Conservation (phyloP, 345 rosid genomes). For the Orychophragmus violaceus region DNA sequence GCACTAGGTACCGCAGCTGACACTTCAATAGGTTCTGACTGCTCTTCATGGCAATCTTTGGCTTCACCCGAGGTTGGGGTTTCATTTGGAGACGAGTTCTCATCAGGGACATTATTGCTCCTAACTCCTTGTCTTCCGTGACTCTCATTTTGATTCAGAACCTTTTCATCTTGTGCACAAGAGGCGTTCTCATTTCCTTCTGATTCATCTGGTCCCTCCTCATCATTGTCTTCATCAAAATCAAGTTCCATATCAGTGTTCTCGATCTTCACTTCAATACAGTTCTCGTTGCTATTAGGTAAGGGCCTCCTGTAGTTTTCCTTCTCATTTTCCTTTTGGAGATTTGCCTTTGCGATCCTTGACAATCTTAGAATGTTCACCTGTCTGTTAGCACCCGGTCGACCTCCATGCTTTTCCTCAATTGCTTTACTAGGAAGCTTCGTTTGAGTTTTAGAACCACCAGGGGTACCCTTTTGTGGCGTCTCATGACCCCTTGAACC, state of each 20-base stretch:
- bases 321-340: conserved; percentile 93
- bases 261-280: conserved; percentile 87
- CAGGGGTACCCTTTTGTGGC: conserved; percentile 56
- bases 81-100: conserved; percentile 31
- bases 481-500: conserved; percentile 57
- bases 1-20: conserved; percentile 56
- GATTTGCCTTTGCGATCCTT: conserved; percentile 82
- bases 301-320: conserved; percentile 89
- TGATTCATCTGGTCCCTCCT: conserved; percentile 67
- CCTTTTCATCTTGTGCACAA: conserved; percentile 37
- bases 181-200: conserved; percentile 51
- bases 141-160: conserved; percentile 30
- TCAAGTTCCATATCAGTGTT: conserved; percentile 98
- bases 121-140: conserved; percentile 37
- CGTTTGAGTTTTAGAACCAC: conserved; percentile 49
- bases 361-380: conserved; percentile 89
- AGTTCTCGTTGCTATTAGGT: conserved; percentile 64
- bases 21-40: conserved; percentile 51
- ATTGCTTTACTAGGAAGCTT: conserved; percentile 49
- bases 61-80: conserved; percentile 46
- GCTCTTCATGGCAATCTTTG: conserved; percentile 47
- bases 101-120: conserved; percentile 36
- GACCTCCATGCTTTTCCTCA: conserved; percentile 66
- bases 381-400: conserved; percentile 50
- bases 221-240: conserved; percentile 79